Evolutionary conservation across 306 rosid genomes (phyloP).

Genomic region (Hylodesmum podocarpum): DNA sequence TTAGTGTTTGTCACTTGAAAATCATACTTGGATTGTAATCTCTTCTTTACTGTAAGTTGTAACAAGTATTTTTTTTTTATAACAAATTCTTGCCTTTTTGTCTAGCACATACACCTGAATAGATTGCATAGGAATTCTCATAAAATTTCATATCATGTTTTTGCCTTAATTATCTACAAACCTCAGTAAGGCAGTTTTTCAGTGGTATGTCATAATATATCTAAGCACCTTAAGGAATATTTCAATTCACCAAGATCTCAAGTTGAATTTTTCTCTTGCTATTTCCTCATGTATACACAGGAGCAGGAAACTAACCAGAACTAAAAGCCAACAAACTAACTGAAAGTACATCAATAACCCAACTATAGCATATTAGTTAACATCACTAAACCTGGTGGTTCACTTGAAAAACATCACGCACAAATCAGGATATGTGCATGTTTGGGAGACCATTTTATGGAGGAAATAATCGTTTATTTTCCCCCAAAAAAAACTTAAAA

Average conservation of each 20-base stretch:
- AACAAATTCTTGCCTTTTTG: not conserved
- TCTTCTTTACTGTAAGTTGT: not conserved
- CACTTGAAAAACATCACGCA: not conserved
- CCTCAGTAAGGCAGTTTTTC: not conserved
- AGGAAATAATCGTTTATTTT: too few species aligned
- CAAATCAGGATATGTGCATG: not conserved
- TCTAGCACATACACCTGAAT: not conserved
- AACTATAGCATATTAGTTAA: too few species aligned
- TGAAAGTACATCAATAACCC: too few species aligned
- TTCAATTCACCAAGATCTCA: too few species aligned
- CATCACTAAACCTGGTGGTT: not conserved
- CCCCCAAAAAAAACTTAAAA: not conserved
- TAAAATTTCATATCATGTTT: not conserved
- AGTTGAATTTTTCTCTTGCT: too few species aligned
- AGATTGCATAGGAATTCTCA: not conserved
- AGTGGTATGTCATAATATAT: not conserved
- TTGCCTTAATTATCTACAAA: not conserved
- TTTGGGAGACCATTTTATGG: not conserved
- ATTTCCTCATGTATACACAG: too few species aligned
- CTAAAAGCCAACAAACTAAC: too few species aligned
- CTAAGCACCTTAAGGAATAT: not conserved
- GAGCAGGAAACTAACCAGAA: too few species aligned
- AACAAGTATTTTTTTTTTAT: not conserved
- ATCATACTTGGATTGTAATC: too few species aligned
- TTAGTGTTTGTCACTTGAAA: not conserved